These are phyloP conservation scores for Myrica gale DNA, from an alignment of 306 rosid species.

Conservation along the genomic window DNA sequence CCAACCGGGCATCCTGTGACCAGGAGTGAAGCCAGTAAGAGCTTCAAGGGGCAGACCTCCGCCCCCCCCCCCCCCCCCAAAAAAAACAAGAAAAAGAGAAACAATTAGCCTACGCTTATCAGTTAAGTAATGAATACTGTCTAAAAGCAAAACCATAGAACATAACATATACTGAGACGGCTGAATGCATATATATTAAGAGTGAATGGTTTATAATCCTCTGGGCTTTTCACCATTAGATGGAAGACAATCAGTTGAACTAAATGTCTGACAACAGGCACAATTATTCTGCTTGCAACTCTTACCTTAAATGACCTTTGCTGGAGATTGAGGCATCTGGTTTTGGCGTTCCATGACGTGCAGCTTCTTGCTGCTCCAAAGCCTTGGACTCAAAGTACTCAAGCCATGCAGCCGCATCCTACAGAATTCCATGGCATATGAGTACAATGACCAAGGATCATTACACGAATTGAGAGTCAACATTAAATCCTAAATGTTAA, in stretches of 20 bases:
- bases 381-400: slow-evolving; percentile 99
- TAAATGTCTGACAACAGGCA: background rate
- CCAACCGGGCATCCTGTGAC: background rate
- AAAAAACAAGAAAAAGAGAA: background rate
- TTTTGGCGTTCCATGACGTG: slow-evolving; percentile 94
- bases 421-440: slow-evolving; percentile 25
- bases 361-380: slow-evolving; percentile 98
- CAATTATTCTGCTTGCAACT: slow-evolving; percentile 3
- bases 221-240: background rate
- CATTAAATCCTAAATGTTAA: slow-evolving; percentile 13
- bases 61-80: no score
- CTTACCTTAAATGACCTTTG: slow-evolving; percentile 94
- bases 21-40: background rate
- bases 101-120: no score
- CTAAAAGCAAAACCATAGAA: background rate
- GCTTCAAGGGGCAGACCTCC: background rate
- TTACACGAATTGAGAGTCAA: slow-evolving; percentile 6
- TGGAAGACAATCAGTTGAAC: background rate
- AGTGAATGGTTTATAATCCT: background rate
- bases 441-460: slow-evolving; percentile 17
- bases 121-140: background rate
- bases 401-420: slow-evolving; percentile 99
- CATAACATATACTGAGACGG: background rate
- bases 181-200: background rate
- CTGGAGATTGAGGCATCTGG: slow-evolving; percentile 99